phyloP scores from a whole-genome alignment of 2,329 filamentous ascomycete genomes.

The Alternaria tenuissima region DNA sequence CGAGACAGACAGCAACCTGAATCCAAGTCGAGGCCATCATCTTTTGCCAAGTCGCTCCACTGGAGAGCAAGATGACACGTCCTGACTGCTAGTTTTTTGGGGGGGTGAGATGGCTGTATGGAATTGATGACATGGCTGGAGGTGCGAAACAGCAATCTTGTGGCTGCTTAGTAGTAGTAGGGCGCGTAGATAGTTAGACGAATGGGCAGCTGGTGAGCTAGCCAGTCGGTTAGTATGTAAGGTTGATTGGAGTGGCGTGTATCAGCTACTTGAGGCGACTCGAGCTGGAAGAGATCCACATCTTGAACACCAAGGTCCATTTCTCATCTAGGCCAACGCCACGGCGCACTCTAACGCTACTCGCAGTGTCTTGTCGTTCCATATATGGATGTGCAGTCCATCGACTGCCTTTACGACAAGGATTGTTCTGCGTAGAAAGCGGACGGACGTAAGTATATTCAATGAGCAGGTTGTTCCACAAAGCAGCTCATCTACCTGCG shows the following conservation, averaged over 20 bases:
- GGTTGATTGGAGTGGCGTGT: background rate
- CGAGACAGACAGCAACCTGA: background rate
- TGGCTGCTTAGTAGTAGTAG: slow-evolving; percentile 5
- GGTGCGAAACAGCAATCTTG: slow-evolving; percentile 4
- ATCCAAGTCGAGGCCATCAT: background rate
- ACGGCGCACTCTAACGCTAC: too few species aligned
- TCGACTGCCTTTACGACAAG: too few species aligned
- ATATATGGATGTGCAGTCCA: too few species aligned
- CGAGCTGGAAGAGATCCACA: background rate
- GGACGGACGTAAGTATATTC: background rate
- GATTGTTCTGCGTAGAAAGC: background rate
- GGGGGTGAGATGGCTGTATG: background rate
- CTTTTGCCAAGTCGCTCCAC: background rate
- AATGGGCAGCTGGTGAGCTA: too few species aligned
- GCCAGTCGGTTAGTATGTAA: too few species aligned
- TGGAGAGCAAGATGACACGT: background rate
- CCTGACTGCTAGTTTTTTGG: background rate
- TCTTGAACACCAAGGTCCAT: background rate
- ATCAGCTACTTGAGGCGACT: background rate
- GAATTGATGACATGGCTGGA: background rate
- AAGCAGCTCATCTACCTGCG: background rate
- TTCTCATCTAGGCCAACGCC: too few species aligned
- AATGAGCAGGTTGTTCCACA: background rate
- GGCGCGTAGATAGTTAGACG: background rate
- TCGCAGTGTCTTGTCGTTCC: too few species aligned